Conservation (phyloP, 257 asterid species). For the Solanum virginianum region DNA sequence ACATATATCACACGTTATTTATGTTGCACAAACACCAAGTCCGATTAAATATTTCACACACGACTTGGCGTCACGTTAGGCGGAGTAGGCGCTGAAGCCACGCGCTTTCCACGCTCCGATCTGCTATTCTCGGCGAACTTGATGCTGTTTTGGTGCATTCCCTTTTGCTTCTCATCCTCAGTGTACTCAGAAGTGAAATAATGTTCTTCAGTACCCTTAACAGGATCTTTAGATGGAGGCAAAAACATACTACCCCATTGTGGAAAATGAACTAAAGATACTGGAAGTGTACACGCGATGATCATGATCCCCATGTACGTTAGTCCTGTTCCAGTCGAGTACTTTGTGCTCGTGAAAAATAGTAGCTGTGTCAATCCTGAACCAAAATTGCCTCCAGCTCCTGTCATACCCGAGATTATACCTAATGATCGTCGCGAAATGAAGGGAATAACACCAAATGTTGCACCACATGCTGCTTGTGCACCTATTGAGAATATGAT, state of each 20-base stretch:
- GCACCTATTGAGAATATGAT: conserved; percentile 44
- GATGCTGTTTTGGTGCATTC: conserved; percentile 15
- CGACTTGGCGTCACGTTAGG: not conserved
- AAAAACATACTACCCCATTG: conserved; percentile 26
- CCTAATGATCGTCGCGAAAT: conserved; percentile 44
- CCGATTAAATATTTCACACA: not conserved
- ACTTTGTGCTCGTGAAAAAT: conserved; percentile 12
- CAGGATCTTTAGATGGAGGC: conserved; percentile 3
- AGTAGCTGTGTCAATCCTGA: conserved; percentile 16
- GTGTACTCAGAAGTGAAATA: conserved; percentile 3
- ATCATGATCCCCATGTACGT: conserved; percentile 20
- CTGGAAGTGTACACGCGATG: conserved; percentile 13
- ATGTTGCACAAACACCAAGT: not conserved
- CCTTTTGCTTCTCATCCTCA: conserved; percentile 13
- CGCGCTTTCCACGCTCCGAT: conserved; percentile 10
- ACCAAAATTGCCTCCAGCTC: conserved; percentile 25
- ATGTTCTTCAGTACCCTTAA: conserved; percentile 8
- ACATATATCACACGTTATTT: not conserved
- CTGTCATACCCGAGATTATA: conserved; percentile 17
- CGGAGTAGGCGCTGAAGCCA: conserved; percentile 12
- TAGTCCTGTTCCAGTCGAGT: conserved; percentile 7
- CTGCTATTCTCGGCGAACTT: conserved; percentile 14
- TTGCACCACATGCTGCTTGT: conserved; percentile 52
- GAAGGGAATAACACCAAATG: conserved; percentile 40
- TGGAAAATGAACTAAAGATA: conserved; percentile 10